Conservation (phyloP, 176 grass and related monocot genomes). For the Aegilops speltoides region DNA sequence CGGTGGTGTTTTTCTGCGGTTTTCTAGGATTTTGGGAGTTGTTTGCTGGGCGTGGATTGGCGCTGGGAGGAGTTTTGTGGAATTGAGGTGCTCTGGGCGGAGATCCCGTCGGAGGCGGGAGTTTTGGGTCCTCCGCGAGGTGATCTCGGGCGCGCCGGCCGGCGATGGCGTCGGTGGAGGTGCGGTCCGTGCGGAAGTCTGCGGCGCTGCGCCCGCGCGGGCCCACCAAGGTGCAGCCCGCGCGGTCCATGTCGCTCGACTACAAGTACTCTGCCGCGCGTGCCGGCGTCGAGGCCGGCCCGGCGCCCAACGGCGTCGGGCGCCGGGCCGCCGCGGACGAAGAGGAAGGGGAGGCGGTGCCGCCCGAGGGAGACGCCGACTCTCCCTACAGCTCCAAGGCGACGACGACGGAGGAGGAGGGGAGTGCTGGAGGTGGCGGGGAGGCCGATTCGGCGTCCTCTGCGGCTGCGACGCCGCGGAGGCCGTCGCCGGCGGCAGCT, state of each 20-base stretch:
- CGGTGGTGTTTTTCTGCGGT: background rate
- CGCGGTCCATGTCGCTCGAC: constrained; percentile 67
- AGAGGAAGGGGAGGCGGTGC: constrained; percentile 26
- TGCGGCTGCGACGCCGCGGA: background rate
- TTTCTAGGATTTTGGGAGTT: constrained; percentile 2
- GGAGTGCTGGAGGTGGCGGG: constrained; percentile 12
- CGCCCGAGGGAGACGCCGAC: constrained; percentile 42
- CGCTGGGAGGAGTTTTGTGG: background rate
- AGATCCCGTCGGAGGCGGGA: constrained; percentile 32
- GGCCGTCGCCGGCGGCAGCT: constrained; percentile 30
- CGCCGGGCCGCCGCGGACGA: background rate
- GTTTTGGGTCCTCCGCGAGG: background rate
- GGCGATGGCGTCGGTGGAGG: constrained; percentile 78
- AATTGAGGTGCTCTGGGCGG: constrained; percentile 32
- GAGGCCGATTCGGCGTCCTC: constrained; percentile 41
- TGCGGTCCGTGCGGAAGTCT: constrained; percentile 61
- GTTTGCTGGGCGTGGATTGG: constrained; percentile 24
- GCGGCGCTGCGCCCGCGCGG: constrained; percentile 47
- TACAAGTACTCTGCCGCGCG: constrained; percentile 38
- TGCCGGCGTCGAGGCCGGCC: background rate
- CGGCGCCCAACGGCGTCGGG: constrained; percentile 25
- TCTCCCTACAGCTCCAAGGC: constrained; percentile 76
- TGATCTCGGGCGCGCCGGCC: constrained; percentile 13
- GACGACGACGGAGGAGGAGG: constrained; percentile 34
- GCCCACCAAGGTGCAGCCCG: constrained; percentile 51